Conservation (phyloP, 148 eudicot genomes). For the Amaranthus palmeri region DNA sequence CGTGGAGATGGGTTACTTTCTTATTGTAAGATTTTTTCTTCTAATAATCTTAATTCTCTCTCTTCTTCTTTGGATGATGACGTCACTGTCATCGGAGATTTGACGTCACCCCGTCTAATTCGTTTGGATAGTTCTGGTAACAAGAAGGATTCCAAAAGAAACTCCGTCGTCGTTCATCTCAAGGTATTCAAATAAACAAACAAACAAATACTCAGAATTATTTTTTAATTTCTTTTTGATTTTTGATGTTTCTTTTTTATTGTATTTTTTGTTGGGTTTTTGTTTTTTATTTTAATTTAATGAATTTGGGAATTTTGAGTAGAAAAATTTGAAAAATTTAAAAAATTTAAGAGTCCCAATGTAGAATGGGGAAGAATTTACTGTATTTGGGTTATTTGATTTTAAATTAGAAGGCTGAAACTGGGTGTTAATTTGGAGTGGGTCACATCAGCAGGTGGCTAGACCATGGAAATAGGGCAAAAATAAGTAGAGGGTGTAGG, state of each 20-base stretch:
- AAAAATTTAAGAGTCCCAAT: no score
- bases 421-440: conserved; percentile 50
- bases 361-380: no score
- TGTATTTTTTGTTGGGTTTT: no score
- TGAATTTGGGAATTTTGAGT: no score
- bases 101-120: conserved; percentile 27
- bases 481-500: conserved; percentile 14
- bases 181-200: conserved; percentile 37
- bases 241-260: no score
- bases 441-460: conserved; percentile 66
- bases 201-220: neutral
- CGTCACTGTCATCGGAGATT: conserved; percentile 52
- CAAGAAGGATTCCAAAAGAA: conserved; percentile 17
- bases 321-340: no score
- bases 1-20: conserved; percentile 53
- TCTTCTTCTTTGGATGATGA: conserved; percentile 31
- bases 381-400: no score
- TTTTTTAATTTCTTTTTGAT: no score
- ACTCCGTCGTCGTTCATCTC: conserved; percentile 61
- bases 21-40: conserved; percentile 51
- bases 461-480: conserved; percentile 9
- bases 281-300: no score
- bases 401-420: neutral
- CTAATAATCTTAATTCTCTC: conserved; percentile 26
- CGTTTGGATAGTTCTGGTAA: conserved; percentile 37